Base-by-base conservation (phyloP, 805 yeast species). In the Saccharomycopsis sp. region DNA sequence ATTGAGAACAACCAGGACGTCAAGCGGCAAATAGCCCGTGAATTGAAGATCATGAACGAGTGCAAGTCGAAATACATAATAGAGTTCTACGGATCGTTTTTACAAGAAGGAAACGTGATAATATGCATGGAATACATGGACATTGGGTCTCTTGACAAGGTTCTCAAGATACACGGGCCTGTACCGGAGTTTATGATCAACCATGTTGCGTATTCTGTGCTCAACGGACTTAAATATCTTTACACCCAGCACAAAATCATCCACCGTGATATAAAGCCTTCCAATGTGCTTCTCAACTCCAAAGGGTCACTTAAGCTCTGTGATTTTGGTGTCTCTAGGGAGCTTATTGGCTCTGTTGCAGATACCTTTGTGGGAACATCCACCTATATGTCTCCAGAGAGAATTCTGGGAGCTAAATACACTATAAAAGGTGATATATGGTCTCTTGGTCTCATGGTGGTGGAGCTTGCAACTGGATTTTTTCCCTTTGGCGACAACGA, bases 361-460 rank as follows among this genome's bases (percentile, higher is more conserved):
- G 97, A 94, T 66, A 94, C 99, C 0, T 94, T 94, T 75, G 98
- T 94, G 8, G 99, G 99, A 1, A 94, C 99, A 0, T 90, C 97
- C 0, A 90, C 96, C 0, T 94, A 94, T 69, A 94, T 94, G 95
- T 88, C 97, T 1, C 99, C 99, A 0, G 99, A 94, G 66, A 79
- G 99, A 62, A 92, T 94, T 57, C 97, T 91, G 71, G 99, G 99
- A 18, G 89, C 89, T 50, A 85, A 85, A 8, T 94, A 94, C 71
- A 87, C 96, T 7, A 85, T 91, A n/a, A 91, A 91, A 64, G 92
- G 96, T 44, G 99, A 94, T 70, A 92, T 94, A 12, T 94, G 99
- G 99, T 90, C 97, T 0, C 73, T 91, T 63, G 99, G 99, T 1
- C 75, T 94, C 51, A 87, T 91, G 85, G 75, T 94, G 47, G 82